Evolutionary conservation across 1,139 yeast species (phyloP), one percentile per base, ranked within the genome.

Genomic region (Meyerozyma smithsonii): DNA sequence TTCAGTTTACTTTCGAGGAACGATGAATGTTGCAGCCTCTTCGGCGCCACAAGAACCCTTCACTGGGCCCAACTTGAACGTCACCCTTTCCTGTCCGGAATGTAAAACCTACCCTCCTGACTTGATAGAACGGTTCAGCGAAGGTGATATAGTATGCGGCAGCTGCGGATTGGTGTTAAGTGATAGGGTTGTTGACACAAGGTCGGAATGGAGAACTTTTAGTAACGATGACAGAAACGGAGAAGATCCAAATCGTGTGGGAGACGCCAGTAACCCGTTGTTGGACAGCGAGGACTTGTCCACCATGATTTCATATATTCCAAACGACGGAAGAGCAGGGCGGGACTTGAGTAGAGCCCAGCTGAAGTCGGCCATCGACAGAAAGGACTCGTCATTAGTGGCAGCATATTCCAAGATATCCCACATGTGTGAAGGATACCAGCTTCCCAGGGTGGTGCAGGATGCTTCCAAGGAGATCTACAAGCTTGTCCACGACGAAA

Each of bases 141-240:
- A 92, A 62, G 98, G 98, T 21, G 98, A 92, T 62, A 89, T 92
- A 55, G 97, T 92, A 17, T 92, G 98, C 68, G 97, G 96, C 8
- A 76, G 90, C 51, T 92, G 98, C 69, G 98, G 97, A 17, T 71
- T 92, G 45, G 98, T 92, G 2, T 74, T 92, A 23, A 88, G 96
- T 51, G 96, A 89, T 59, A 73, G 95, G 48, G 84, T 92, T 40
- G 96, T 92, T 25, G 98, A 92, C 58, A 90, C 96, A 5, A 74
- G 98, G 51, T 87, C 96, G 2, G 98, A 92, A 70, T 92, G 98
- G 98, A 86, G 98, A 71, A 92, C 98, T 2, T 92, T 92, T 63
- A 80, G 85, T 47, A 92, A 92, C 60, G 98, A 92, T 61, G 98
- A 92, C 60, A 97, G 90, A 63, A 94, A 92, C 50, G 96, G 95